Evolutionary conservation across 148 eudicot genomes (phyloP), one percentile per base, ranked within the genome.

Genomic region (Rhododendron ovatum): DNA sequence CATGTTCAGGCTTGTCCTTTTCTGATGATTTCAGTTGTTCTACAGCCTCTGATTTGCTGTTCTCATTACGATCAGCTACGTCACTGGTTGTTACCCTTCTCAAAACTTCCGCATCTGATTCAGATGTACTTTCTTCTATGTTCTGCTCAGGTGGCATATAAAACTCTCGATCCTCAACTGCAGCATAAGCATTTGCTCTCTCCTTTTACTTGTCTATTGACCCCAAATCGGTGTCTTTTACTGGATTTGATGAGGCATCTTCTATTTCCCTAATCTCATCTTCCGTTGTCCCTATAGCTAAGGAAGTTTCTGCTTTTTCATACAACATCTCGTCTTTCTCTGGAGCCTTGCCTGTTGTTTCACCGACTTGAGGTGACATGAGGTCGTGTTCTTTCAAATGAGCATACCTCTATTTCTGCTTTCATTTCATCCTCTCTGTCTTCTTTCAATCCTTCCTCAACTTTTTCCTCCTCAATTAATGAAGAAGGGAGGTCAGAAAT

Each of bases 331-430:
- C 41, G 6, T 39, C 41, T 39, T 39, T 39, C 41, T 39, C 41
- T 39, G 41, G 41, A 39, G 73, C 41, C 86, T 87, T 84, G 53
- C 71, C 71, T 83, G 20, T 83, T 22, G 65, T 48, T 55, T 17
- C 82, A 63, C n/a, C n/a, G n/a, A n/a, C n/a, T n/a, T n/a, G n/a
- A n/a, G n/a, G n/a, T n/a, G n/a, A n/a, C n/a, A 50, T 2, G 1
- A 20, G 4, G 83, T 81, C 71, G 43, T 84, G 50, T 74, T 84
- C 81, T 33, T 84, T 48, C 86, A 12, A 13, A 69, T 45, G 35
- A 59, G 2, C n/a, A 18, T 51, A 84, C 86, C 86, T 84, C 71
- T 53, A 53, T 57, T 74, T 55, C 77, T n/a, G 47, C 5, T 86
- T 55, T 4, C 22, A 20, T 17, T 78, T 73, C 75, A 57, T 59